Evolutionary conservation across 2,329 filamentous ascomycete species (phyloP).

Genomic region (Drechmeria coniospora): DNA sequence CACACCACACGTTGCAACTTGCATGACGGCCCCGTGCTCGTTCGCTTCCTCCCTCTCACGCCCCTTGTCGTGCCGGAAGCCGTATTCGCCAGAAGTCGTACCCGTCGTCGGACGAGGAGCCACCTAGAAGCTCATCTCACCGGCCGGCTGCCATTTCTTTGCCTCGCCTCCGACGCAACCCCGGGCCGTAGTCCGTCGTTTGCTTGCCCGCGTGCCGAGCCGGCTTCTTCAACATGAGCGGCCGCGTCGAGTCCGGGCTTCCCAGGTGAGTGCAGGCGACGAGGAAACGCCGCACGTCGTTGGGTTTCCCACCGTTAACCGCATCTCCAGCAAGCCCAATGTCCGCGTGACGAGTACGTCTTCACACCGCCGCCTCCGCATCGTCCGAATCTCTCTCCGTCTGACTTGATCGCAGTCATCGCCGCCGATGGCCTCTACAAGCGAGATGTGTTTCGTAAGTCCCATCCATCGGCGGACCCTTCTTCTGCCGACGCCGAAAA

Average conservation of each 20-base stretch:
- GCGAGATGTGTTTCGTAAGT: constrained; percentile 95
- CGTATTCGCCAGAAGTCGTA: too few species aligned
- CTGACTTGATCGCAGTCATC: constrained; percentile 57
- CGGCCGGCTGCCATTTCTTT: too few species aligned
- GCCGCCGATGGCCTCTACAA: constrained; percentile 97
- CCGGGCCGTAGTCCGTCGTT: too few species aligned
- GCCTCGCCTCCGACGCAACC: too few species aligned
- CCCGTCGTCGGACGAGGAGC: too few species aligned
- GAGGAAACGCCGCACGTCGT: not conserved
- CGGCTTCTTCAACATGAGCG: constrained; percentile 9
- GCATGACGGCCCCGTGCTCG: too few species aligned
- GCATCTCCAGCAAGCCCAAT: constrained; percentile 54
- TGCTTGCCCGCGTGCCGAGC: constrained; percentile 2
- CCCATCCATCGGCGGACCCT: not conserved
- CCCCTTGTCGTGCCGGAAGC: not conserved
- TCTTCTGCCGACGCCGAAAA: too few species aligned
- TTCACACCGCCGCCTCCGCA: constrained; percentile 8
- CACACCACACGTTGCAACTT: too few species aligned
- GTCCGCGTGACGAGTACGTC: constrained; percentile 79
- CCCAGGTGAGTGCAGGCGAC: constrained; percentile 15
- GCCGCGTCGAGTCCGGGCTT: constrained; percentile 21
- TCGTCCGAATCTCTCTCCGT: not conserved
- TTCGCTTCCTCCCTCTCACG: not conserved
- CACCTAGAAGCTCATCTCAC: too few species aligned
- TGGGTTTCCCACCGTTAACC: constrained; percentile 13